These are phyloP conservation scores for Aspergillus texensis DNA, from an alignment of 2,329 filamentous ascomycete genomes.

Conservation along the genomic window DNA sequence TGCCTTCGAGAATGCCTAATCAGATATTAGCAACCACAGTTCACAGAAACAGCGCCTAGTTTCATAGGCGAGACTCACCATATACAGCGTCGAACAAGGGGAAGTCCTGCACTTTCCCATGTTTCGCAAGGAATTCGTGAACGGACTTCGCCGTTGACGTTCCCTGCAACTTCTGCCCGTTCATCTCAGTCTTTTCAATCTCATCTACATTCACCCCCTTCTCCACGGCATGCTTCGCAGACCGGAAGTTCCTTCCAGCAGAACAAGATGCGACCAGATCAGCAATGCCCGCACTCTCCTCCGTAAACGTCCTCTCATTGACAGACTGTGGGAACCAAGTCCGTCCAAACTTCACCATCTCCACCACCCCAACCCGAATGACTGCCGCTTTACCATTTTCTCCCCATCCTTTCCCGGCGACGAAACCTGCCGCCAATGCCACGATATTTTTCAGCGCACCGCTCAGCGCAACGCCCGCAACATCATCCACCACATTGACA, in stretches of 20 bases:
- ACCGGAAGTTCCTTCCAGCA: constrained; percentile 21
- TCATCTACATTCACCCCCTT: constrained; percentile 20
- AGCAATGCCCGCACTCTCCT: constrained; percentile 29
- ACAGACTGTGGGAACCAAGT: constrained; percentile 23
- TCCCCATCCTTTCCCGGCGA: constrained; percentile 89
- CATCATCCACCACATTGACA: constrained; percentile 80
- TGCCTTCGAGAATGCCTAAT: background rate
- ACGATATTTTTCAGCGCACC: constrained; percentile 94
- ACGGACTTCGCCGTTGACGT: constrained; percentile 19
- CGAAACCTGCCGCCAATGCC: constrained; percentile 85
- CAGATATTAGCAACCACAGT: background rate
- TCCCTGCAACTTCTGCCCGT: constrained; percentile 22
- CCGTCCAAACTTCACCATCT: constrained; percentile 87
- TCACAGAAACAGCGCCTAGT: background rate
- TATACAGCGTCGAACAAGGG: constrained; percentile 15
- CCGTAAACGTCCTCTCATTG: constrained; percentile 20
- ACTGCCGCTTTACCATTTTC: constrained; percentile 94
- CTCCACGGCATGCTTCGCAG: constrained; percentile 19
- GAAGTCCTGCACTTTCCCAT: constrained; percentile 16
- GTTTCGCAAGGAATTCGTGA: constrained; percentile 16
- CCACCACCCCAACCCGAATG: constrained; percentile 87
- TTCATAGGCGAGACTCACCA: background rate
- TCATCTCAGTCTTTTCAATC: constrained; percentile 21
- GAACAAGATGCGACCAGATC: constrained; percentile 20
- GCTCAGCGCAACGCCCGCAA: constrained; percentile 55